phyloP scores from a whole-genome alignment of 139 green algal species.

The Closterium sp. region DNA sequence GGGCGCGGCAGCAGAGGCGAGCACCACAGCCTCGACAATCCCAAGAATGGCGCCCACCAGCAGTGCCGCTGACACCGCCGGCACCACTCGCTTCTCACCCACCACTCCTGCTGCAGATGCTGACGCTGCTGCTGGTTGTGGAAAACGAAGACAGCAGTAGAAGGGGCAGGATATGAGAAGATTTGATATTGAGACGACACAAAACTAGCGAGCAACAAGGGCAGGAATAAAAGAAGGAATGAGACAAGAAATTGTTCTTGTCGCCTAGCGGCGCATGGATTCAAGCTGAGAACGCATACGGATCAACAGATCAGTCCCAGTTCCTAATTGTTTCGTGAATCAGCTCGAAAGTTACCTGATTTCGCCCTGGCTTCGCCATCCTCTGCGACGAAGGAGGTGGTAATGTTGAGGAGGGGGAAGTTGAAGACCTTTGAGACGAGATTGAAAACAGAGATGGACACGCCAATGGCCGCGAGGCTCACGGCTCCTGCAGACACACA shows the following conservation, averaged over 20 bases:
- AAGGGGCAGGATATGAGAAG: not conserved
- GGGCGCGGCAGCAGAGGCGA: slow-evolving; percentile 27
- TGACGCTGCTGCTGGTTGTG: not conserved
- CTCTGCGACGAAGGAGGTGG: slow-evolving; percentile 55
- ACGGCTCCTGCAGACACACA: slow-evolving; percentile 27
- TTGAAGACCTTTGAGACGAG: slow-evolving; percentile 55
- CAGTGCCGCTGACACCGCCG: slow-evolving; percentile 44
- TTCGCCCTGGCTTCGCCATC: not conserved
- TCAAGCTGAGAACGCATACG: no score
- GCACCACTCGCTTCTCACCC: slow-evolving; percentile 20
- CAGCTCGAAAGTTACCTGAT: not conserved
- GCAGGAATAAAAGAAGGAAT: no score
- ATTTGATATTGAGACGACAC: no score
- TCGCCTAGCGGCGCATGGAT: no score
- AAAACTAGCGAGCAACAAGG: no score
- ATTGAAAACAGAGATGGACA: slow-evolving; percentile 54
- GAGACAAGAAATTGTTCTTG: no score
- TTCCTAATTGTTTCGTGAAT: no score
- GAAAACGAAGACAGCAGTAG: not conserved
- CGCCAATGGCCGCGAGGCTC: slow-evolving; percentile 39
- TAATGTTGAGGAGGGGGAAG: slow-evolving; percentile 54
- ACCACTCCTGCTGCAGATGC: not conserved
- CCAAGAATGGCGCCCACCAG: slow-evolving; percentile 35
- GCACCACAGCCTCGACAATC: slow-evolving; percentile 40
- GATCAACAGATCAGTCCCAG: no score